Base-by-base conservation (phyloP, 306 rosid genomes). In the Betula pendula region DNA sequence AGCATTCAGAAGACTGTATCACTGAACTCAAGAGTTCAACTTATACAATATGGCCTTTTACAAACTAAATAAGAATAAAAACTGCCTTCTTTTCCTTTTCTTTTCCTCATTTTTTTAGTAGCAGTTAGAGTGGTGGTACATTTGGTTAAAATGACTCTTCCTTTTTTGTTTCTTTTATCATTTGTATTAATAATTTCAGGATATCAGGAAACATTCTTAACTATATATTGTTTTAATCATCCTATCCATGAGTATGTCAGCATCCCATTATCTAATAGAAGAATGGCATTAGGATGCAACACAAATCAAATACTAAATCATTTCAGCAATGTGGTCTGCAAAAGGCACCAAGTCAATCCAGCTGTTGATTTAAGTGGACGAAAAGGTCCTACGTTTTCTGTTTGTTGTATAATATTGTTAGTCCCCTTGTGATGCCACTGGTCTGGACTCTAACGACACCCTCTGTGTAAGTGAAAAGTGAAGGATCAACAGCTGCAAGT, bases 401-500 rank as follows among this genome's bases (percentile, higher is more conserved):
- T 77, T 90, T 87, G 82, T 88, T 88, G 77, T 89, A 78, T 70
- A 95, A 75, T 73, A 89, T 45, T 48, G 97, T 92, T 52, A 95
- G 86, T 53, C 98, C 98, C 85, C 93, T 84, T 82, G 96, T 87
- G 84, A 95, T 90, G 80, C 98, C 98, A 75, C 71, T 79, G 27
- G 91, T 89, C 88, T 95, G 98, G 68, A 95, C 98, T 88, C 98
- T 89, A 73, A 95, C 98, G 68, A 63, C 75, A 31, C 97, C 98
- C 76, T 92, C 97, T 12, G 78, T 71, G 85, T 86, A 90, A 22
- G 96, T 95, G 75, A 95, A 51, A 51, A 92, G 95, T 63, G 89
- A 87, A 72, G 97, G 96, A 86, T 90, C 72, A 68, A 86, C 72
- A 38, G 97, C 98, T 49, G 90, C 98, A 78, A 95, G 87, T 63